phyloP scores from a whole-genome alignment of 768 basidiomycete species.

The Tylopilus felleus region DNA sequence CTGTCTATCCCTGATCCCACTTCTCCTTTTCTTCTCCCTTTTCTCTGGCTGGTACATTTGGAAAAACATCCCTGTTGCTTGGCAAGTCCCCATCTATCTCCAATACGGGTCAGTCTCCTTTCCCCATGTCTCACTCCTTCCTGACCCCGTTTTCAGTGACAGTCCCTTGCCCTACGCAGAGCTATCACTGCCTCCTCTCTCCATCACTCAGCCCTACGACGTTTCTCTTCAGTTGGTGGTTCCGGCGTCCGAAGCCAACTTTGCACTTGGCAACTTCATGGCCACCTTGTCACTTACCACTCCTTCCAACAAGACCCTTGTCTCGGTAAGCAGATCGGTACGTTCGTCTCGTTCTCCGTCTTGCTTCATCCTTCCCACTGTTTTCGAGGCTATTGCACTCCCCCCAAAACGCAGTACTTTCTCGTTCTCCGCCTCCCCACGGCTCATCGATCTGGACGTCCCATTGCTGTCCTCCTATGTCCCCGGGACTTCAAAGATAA shows the following conservation, averaged over 20 bases:
- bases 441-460: conserved; percentile 46
- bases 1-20: conserved; percentile 58
- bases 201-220: conserved; percentile 68
- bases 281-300: conserved; percentile 57
- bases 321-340: conserved; percentile 62
- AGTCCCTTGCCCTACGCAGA: conserved; percentile 63
- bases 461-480: conserved; percentile 56
- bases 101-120: conserved; percentile 69
- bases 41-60: conserved; percentile 74
- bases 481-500: conserved; percentile 43
- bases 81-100: conserved; percentile 65
- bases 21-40: conserved; percentile 56
- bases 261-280: conserved; percentile 86
- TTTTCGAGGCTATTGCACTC: conserved; percentile 56
- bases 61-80: conserved; percentile 65
- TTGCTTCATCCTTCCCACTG: conserved; percentile 8
- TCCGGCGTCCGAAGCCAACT: conserved; percentile 64
- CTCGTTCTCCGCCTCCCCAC: conserved; percentile 38
- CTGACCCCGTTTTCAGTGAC: conserved; percentile 44
- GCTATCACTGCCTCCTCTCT: conserved; percentile 46
- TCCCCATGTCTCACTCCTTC: background rate
- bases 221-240: conserved; percentile 63
- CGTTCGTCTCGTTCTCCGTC: conserved; percentile 24
- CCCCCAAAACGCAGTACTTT: conserved; percentile 31
- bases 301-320: conserved; percentile 59